phyloP scores from a whole-genome alignment of 2,329 filamentous ascomycete species.

The Nemania abortiva region DNA sequence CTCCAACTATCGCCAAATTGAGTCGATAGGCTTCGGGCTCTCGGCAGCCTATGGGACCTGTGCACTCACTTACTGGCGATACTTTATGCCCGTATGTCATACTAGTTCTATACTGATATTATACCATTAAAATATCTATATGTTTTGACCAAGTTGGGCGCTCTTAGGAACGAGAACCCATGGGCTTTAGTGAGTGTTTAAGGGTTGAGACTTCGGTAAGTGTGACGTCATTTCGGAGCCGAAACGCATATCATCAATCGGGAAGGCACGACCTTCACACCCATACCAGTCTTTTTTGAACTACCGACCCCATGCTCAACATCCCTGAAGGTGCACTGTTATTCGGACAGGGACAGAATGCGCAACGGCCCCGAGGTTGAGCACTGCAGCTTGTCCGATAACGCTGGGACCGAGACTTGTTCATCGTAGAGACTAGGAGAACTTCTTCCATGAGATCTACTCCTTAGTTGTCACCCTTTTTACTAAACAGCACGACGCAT shows the following conservation, averaged over 20 bases:
- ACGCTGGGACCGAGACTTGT: slow-evolving; percentile 53
- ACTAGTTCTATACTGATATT: too few relatives aligned
- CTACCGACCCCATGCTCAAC: slow-evolving; percentile 45
- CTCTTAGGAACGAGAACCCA: too few relatives aligned
- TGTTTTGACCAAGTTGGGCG: too few relatives aligned
- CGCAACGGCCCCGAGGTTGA: slow-evolving; percentile 55
- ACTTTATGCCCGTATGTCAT: too few relatives aligned
- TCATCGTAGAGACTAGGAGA: background rate
- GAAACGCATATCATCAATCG: background rate
- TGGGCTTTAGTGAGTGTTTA: too few relatives aligned
- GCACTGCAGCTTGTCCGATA: slow-evolving; percentile 58
- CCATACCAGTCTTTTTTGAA: background rate
- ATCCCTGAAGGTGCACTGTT: slow-evolving; percentile 56
- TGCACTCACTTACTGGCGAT: too few relatives aligned
- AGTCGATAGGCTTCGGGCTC: too few relatives aligned
- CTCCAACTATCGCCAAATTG: too few relatives aligned
- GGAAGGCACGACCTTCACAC: background rate
- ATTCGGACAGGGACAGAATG: slow-evolving; percentile 55
- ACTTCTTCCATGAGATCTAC: slow-evolving; percentile 28
- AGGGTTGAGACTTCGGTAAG: background rate
- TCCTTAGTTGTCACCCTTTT: too few relatives aligned
- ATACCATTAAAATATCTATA: too few relatives aligned
- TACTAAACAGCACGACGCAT: too few relatives aligned
- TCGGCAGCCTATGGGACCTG: too few relatives aligned
- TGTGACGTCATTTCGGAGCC: slow-evolving; percentile 25